phyloP scores from a whole-genome alignment of 2,329 filamentous ascomycete genomes.

The Coleophoma cylindrospora region DNA sequence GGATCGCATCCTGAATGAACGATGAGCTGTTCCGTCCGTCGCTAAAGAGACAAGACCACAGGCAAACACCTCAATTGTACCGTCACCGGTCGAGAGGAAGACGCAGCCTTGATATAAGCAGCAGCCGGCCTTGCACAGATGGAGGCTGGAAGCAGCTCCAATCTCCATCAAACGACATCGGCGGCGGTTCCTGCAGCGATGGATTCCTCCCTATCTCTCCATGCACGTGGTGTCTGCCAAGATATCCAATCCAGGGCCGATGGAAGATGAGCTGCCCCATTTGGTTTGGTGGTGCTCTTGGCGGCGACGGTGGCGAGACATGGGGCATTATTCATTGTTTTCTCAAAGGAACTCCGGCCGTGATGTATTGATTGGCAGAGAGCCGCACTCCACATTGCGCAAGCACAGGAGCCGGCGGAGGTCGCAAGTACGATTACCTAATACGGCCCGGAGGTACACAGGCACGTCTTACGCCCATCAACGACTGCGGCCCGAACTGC shows the following conservation, averaged over 20 bases:
- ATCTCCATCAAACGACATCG: background rate
- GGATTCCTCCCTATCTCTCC: background rate
- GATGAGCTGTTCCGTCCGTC: background rate
- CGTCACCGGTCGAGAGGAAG: background rate
- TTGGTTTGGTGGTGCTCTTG: background rate
- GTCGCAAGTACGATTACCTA: too few species aligned
- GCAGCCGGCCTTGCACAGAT: background rate
- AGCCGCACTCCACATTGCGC: too few species aligned
- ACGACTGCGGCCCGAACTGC: too few species aligned
- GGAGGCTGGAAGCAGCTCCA: background rate
- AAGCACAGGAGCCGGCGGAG: too few species aligned
- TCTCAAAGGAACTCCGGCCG: background rate
- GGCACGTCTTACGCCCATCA: background rate
- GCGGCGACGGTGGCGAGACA: background rate
- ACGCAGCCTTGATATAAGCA: background rate
- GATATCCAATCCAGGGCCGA: background rate
- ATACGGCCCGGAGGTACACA: background rate
- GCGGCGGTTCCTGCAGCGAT: too few species aligned
- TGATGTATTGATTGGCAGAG: too few species aligned
- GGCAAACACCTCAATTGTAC: background rate
- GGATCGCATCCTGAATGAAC: conserved; percentile 10
- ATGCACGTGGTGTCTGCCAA: background rate
- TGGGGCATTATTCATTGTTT: background rate
- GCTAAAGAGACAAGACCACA: background rate
- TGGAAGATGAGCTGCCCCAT: background rate